Evolutionary conservation across 2,329 filamentous ascomycete genomes (phyloP), one percentile per base, ranked within the genome.

Genomic region (Orbilia ellipsospora): DNA sequence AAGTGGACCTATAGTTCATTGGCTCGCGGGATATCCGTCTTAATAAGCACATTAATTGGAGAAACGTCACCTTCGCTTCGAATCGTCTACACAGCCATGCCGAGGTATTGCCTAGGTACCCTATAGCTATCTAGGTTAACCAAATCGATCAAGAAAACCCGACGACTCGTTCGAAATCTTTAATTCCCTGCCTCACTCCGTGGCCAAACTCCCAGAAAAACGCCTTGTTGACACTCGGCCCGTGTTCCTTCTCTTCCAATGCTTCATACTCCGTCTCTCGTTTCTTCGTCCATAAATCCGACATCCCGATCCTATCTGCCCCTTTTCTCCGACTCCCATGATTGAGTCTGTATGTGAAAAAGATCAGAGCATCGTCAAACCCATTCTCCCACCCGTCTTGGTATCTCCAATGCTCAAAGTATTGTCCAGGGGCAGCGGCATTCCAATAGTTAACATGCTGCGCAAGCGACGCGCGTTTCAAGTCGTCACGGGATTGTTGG

Each of bases 231-330:
- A 57, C 55, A n/a, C 42, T 18, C 2, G 16, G 26, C 28, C 83
- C 56, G n/a, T 73, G 73, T 26, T 63, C 63, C 16, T 64, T 84
- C 44, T 82, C 81, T 77, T 85, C 83, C 1, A 85, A 51, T 16
- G 52, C 52, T 12, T 75, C 85, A 69, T 83, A 84, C 77, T 88
- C 86, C 36, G 83, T 78, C 48, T 89, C 80, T 40, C 87, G 83
- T 81, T 87, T 88, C 79, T 86, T 81, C 13, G 85, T 80, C 87
- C 88, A 89, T n/a, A 88, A 77, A 72, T 89, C 87, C 48, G 87
- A 74, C 80, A 84, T 85, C 6, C 87, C 87, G 80, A 89, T 87
- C 78, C 82, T 85, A 79, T 88, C 87, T 5, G 81, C 85, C 0
- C 83, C 83, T 3, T 44, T 52, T 51, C 79, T 80, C 3, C 80